A percentile compares a stretch with the other conserved stretches of the same genome.
These are phyloP conservation scores for Isatis lusitanica DNA, from an alignment of 441 rosid genomes.

Conservation along the genomic window DNA sequence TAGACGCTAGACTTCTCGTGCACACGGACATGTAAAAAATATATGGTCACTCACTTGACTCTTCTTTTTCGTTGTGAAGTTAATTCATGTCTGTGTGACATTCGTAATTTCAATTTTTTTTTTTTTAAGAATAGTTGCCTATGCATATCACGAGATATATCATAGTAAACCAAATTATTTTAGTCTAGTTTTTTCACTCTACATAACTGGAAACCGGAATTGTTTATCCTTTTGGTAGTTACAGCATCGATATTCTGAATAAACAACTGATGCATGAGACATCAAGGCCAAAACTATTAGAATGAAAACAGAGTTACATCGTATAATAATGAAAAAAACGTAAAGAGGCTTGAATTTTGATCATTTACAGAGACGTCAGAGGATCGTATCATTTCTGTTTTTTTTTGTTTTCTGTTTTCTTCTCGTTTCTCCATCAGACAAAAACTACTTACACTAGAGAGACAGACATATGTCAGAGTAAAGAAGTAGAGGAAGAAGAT, in stretches of 20 bases:
- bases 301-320: conserved; percentile 27
- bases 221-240: not conserved
- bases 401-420: not conserved
- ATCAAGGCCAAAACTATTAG: conserved; percentile 2
- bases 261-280: not conserved
- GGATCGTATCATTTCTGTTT: conserved; percentile 29
- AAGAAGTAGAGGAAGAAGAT: not conserved
- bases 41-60: no score
- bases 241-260: not conserved
- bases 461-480: conserved; percentile 21
- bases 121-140: no score
- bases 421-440: conserved; percentile 37
- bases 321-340: conserved; percentile 29
- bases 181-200: not conserved
- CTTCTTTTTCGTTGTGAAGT: not conserved
- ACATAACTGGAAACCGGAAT: not conserved
- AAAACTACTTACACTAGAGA: conserved; percentile 41
- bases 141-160: no score
- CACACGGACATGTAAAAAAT: no score
- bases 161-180: not conserved
- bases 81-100: no score
- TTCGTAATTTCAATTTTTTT: no score
- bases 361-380: conserved; percentile 40
- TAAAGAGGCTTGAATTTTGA: conserved; percentile 26
- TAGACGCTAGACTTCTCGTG: no score